phyloP scores from a whole-genome alignment of 225 moss, liverwort and hornwort species.

The Bryoerythrophyllum caledonicum region DNA sequence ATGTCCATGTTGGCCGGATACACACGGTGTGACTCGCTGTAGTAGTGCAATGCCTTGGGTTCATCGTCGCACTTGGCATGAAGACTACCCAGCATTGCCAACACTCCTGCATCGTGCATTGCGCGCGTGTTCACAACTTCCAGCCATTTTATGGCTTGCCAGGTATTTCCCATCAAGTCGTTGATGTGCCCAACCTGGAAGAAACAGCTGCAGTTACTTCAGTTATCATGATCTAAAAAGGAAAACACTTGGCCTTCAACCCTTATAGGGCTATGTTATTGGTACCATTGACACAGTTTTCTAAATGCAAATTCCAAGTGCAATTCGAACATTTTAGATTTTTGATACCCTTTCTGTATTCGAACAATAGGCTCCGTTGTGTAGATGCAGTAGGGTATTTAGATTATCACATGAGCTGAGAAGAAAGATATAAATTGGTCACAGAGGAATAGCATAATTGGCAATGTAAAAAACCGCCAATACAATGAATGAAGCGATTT shows the following conservation, averaged over 20 bases:
- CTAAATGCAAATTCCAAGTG: too few relatives aligned
- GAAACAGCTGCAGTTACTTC: slow-evolving; percentile 10
- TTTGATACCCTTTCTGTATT: too few relatives aligned
- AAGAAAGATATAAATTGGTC: too few relatives aligned
- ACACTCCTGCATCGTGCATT: slow-evolving; percentile 76
- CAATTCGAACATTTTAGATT: too few relatives aligned
- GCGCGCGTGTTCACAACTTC: slow-evolving; percentile 86
- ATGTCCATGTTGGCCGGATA: slow-evolving; percentile 96
- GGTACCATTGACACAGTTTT: too few relatives aligned
- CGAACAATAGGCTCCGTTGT: too few relatives aligned
- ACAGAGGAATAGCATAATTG: too few relatives aligned
- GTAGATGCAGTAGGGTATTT: too few relatives aligned
- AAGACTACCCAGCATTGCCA: slow-evolving; percentile 75
- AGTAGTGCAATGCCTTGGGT: slow-evolving; percentile 85
- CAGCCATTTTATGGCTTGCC: slow-evolving; percentile 86
- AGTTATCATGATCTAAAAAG: background rate
- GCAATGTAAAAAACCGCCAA: too few relatives aligned
- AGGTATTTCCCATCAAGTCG: slow-evolving; percentile 81
- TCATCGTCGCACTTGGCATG: slow-evolving; percentile 80
- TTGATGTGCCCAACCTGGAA: slow-evolving; percentile 73
- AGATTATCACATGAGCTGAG: too few relatives aligned
- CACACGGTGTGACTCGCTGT: slow-evolving; percentile 74
- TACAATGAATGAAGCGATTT: too few relatives aligned
- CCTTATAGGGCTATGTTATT: background rate
- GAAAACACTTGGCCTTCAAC: background rate